These are phyloP conservation scores for Aspergillus panamensis DNA, from an alignment of 495 filamentous ascomycete genomes.

Conservation along the genomic window DNA sequence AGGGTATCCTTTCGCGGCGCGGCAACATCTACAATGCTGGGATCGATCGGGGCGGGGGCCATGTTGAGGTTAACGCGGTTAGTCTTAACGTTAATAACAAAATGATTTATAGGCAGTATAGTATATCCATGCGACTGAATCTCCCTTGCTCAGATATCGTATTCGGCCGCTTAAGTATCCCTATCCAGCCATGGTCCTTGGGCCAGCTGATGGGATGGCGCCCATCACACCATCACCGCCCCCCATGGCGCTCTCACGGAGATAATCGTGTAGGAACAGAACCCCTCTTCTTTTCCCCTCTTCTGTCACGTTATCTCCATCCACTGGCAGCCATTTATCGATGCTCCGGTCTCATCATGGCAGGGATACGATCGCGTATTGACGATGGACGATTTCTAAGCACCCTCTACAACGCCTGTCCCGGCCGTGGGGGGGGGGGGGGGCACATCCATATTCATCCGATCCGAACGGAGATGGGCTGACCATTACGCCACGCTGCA, in stretches of 20 bases:
- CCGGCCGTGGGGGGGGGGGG: not conserved
- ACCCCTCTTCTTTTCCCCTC: slow-evolving; percentile 8
- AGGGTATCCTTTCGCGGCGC: slow-evolving; percentile 61
- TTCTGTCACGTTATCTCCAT: slow-evolving; percentile 16
- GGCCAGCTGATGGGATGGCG: not conserved
- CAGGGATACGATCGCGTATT: slow-evolving; percentile 21
- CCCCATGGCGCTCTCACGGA: slow-evolving; percentile 21
- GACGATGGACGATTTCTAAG: slow-evolving; percentile 14
- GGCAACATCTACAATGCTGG: slow-evolving; percentile 57
- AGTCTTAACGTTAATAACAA: not conserved
- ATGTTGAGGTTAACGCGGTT: slow-evolving; percentile 20
- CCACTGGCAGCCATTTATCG: not conserved
- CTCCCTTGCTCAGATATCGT: not conserved
- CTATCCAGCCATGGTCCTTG: not conserved
- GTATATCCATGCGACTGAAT: not conserved
- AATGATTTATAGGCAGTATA: not conserved
- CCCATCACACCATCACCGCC: slow-evolving; percentile 41
- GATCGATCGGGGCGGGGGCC: slow-evolving; percentile 52
- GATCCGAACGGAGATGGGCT: not conserved
- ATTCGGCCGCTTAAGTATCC: not conserved
- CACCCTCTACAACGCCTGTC: not conserved
- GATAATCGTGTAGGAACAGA: not conserved
- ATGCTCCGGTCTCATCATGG: slow-evolving; percentile 19
- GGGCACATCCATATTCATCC: not conserved
- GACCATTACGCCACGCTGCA: slow-evolving; percentile 7